phyloP scores from a whole-genome alignment of 2,329 filamentous ascomycete species.

The Cordyceps cicadae region DNA sequence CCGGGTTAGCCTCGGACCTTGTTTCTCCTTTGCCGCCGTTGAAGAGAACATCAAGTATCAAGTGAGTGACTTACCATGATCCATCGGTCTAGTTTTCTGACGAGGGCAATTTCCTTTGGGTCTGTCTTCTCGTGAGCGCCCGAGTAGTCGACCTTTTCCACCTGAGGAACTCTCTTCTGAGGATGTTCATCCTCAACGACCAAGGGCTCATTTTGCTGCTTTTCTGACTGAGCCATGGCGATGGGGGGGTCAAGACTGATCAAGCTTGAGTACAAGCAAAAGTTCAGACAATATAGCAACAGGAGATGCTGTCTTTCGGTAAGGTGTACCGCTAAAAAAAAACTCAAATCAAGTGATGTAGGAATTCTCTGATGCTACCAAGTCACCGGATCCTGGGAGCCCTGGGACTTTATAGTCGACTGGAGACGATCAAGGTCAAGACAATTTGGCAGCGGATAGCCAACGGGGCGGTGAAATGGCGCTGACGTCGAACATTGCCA shows the following conservation, averaged over 20 bases:
- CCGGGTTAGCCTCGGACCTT: not conserved
- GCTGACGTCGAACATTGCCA: not conserved
- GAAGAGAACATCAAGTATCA: not conserved
- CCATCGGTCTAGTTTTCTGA: conserved; percentile 30
- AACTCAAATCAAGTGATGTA: too few species aligned
- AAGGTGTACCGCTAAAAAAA: not conserved
- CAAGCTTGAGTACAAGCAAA: not conserved
- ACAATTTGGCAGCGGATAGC: not conserved
- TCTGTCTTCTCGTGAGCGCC: conserved; percentile 32
- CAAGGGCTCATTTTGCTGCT: not conserved
- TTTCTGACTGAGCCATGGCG: not conserved
- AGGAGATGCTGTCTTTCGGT: too few species aligned
- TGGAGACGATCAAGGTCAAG: too few species aligned
- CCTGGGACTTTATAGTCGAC: not conserved
- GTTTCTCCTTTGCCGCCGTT: not conserved
- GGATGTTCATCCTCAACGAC: not conserved
- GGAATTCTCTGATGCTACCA: too few species aligned
- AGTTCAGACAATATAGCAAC: too few species aligned
- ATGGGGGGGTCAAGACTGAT: not conserved
- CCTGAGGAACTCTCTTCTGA: conserved; percentile 15
- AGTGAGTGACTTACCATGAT: conserved; percentile 23
- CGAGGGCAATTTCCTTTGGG: conserved; percentile 30
- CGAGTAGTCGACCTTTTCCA: conserved; percentile 26
- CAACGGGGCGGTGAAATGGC: not conserved
- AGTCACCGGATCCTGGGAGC: too few species aligned